phyloP scores from a whole-genome alignment of 345 rosid species.

The Pistacia vera region DNA sequence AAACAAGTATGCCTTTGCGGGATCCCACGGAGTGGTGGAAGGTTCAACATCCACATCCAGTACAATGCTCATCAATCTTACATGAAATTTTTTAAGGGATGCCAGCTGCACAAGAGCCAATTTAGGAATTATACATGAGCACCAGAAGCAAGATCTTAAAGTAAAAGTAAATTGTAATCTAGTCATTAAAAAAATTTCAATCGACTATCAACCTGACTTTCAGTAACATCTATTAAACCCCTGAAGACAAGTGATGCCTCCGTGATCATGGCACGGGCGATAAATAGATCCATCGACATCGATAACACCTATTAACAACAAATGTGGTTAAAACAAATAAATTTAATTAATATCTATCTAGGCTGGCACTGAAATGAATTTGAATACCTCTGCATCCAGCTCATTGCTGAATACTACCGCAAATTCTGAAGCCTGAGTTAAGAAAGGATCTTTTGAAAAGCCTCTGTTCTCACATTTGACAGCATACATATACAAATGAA shows the following conservation, averaged over 20 bases:
- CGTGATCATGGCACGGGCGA: constrained; percentile 97
- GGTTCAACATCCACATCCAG: constrained; percentile 99
- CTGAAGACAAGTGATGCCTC: constrained; percentile 93
- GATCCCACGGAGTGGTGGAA: constrained; percentile 99
- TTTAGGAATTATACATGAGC: constrained; percentile 11
- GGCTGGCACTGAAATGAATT: not conserved
- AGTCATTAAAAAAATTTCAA: constrained; percentile 7
- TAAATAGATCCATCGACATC: constrained; percentile 99
- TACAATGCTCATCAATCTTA: constrained; percentile 97
- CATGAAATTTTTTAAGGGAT: constrained; percentile 89
- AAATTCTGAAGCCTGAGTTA: constrained; percentile 83
- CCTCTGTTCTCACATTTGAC: constrained; percentile 67
- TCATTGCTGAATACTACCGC: constrained; percentile 94
- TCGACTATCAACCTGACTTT: constrained; percentile 66
- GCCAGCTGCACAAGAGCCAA: constrained; percentile 69
- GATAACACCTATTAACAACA: constrained; percentile 82
- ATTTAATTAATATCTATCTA: not conserved
- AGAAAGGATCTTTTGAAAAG: constrained; percentile 83
- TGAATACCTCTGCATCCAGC: constrained; percentile 99
- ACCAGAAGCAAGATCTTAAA: constrained; percentile 4
- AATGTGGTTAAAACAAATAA: constrained; percentile 13
- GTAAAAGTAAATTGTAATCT: not conserved
- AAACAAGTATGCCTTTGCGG: constrained; percentile 96
- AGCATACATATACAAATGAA: constrained; percentile 76
- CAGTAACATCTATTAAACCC: constrained; percentile 70